Conservation (phyloP, 2,329 filamentous ascomycete genomes). For the Aspergillus texensis region DNA sequence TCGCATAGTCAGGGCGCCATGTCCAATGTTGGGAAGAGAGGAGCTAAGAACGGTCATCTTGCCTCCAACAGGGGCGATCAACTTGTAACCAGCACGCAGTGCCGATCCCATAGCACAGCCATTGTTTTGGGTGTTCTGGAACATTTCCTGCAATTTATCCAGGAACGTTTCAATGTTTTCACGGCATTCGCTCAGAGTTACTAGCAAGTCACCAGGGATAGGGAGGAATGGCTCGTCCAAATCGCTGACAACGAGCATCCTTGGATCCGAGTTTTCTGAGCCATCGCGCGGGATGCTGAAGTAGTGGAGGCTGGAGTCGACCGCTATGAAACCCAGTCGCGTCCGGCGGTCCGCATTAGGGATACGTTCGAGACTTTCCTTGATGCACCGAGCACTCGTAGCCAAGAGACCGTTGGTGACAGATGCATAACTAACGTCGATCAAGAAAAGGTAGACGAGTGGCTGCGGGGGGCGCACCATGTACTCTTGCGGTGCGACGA, state of each 20-base stretch:
- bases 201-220: constrained; percentile 86
- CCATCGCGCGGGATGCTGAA: constrained; percentile 90
- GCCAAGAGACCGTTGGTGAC: constrained; percentile 89
- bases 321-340: constrained; percentile 89
- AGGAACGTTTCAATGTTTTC: constrained; percentile 91
- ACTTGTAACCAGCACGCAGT: constrained; percentile 87
- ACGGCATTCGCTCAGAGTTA: constrained; percentile 84
- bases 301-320: constrained; percentile 93
- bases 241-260: constrained; percentile 92
- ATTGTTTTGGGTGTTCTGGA: constrained; percentile 87
- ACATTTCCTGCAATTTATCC: constrained; percentile 91
- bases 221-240: constrained; percentile 95
- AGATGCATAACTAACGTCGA: constrained; percentile 89
- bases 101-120: constrained; percentile 95
- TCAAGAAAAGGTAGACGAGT: constrained; percentile 90
- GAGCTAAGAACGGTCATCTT: constrained; percentile 93
- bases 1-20: constrained; percentile 86
- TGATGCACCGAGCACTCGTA: constrained; percentile 87
- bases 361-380: constrained; percentile 94
- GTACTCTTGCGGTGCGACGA: constrained; percentile 97
- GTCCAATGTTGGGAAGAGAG: constrained; percentile 84
- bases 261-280: constrained; percentile 80
- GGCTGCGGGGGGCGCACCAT: constrained; percentile 98
- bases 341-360: constrained; percentile 96
- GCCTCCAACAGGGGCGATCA: constrained; percentile 90